These are phyloP conservation scores for Botrytis deweyae DNA, from an alignment of 2,329 filamentous ascomycete genomes.

Conservation along the genomic window DNA sequence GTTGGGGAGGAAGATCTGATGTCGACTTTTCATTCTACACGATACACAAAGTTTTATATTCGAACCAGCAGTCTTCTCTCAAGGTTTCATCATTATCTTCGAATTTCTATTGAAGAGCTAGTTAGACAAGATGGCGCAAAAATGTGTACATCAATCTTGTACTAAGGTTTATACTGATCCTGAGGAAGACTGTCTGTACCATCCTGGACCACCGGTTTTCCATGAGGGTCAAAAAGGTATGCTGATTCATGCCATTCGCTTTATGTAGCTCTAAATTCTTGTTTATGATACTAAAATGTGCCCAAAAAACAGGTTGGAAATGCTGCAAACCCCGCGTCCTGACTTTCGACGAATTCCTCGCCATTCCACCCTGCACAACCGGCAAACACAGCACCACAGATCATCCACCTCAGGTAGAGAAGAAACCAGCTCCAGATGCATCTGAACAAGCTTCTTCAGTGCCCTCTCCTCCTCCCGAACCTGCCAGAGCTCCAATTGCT, in stretches of 20 bases:
- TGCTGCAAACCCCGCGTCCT: conserved; percentile 97
- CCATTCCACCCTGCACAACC: conserved; percentile 86
- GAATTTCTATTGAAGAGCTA: no score
- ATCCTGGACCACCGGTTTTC: conserved; percentile 90
- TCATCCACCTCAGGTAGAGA: conserved; percentile 59
- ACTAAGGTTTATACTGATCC: conserved; percentile 82
- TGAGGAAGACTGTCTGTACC: conserved; percentile 83
- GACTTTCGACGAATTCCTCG: conserved; percentile 97
- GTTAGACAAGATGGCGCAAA: conserved; percentile 51
- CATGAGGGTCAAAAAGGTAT: conserved; percentile 98
- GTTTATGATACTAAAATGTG: neutral
- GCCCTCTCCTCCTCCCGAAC: neutral
- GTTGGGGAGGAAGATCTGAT: neutral
- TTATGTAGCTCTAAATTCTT: neutral
- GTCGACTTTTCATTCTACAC: neutral
- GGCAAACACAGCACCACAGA: conserved; percentile 92
- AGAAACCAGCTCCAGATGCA: conserved; percentile 47
- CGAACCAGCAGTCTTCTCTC: neutral
- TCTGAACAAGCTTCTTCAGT: conserved; percentile 42
- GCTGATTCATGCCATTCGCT: conserved; percentile 30
- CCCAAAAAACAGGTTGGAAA: conserved; percentile 73
- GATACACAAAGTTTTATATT: neutral
- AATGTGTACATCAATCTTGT: conserved; percentile 96
- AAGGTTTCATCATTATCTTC: neutral
- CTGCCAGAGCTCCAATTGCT: conserved; percentile 41